Conservation (phyloP, 306 rosid genomes). For the Inga leiocalycina region DNA sequence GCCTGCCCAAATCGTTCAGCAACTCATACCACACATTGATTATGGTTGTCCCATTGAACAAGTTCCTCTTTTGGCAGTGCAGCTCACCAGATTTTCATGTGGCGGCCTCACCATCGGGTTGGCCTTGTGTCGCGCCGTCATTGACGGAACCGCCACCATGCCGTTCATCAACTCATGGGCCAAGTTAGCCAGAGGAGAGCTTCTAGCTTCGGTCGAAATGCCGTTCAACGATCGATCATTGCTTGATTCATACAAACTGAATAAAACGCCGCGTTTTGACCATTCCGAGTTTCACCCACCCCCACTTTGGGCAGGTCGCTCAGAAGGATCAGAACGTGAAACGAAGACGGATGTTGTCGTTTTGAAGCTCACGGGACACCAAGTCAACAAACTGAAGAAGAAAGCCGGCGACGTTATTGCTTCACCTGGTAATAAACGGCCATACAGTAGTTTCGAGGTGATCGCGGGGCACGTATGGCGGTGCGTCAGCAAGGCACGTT, state of each 20-base stretch:
- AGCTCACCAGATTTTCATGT: constrained; percentile 34
- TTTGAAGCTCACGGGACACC: constrained; percentile 9
- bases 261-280: not conserved
- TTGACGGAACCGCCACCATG: constrained; percentile 35
- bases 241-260: not conserved
- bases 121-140: constrained; percentile 19
- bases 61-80: constrained; percentile 31
- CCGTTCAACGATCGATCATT: not conserved
- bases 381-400: constrained; percentile 17
- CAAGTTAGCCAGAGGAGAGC: constrained; percentile 32
- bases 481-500: constrained; percentile 37
- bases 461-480: constrained; percentile 45
- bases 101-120: constrained; percentile 33
- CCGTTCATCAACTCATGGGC: constrained; percentile 43
- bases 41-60: constrained; percentile 33
- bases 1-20: constrained; percentile 29
- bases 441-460: constrained; percentile 43
- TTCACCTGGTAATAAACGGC: not conserved
- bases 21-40: constrained; percentile 40
- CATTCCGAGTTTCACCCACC: constrained; percentile 21
- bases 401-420: not conserved
- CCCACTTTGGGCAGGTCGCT: not conserved
- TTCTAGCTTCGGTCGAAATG: not conserved
- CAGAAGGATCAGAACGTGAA: not conserved
- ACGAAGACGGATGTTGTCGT: not conserved